These are phyloP conservation scores for Sclerotinia borealis DNA, from an alignment of 2,329 filamentous ascomycete species.

Conservation along the genomic window DNA sequence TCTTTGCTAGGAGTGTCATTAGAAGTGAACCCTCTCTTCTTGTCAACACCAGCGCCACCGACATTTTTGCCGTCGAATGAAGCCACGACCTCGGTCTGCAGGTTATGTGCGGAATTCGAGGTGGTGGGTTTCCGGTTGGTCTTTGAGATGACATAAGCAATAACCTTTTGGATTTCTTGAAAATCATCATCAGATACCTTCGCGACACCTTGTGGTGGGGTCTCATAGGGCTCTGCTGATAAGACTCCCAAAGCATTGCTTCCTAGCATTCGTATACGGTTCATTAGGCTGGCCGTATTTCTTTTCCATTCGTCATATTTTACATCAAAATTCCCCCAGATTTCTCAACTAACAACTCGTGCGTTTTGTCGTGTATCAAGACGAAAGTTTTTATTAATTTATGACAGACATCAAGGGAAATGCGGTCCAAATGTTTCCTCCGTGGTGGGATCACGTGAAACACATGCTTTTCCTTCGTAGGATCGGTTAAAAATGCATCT, in stretches of 20 bases:
- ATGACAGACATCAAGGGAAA: too few relatives aligned
- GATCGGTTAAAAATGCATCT: background rate
- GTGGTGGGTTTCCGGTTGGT: background rate
- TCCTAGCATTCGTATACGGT: background rate
- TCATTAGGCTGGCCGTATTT: too few relatives aligned
- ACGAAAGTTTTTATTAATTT: background rate
- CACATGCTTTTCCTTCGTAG: background rate
- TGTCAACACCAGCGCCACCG: too few relatives aligned
- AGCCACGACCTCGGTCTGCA: too few relatives aligned
- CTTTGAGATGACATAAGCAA: background rate
- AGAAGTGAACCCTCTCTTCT: background rate
- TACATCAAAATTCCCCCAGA: background rate
- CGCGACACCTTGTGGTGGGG: background rate
- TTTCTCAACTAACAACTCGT: background rate
- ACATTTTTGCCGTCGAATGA: background rate
- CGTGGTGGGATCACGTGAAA: background rate
- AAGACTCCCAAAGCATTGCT: background rate
- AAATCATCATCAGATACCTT: background rate
- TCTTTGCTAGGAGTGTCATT: background rate
- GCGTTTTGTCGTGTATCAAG: too few relatives aligned
- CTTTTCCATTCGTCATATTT: background rate
- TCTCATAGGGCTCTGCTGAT: background rate
- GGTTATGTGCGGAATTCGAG: too few relatives aligned
- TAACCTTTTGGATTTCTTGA: background rate
- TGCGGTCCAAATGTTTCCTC: background rate